These are phyloP conservation scores for Lachancea dasiensis DNA, from an alignment of 805 yeast genomes.

Conservation along the genomic window DNA sequence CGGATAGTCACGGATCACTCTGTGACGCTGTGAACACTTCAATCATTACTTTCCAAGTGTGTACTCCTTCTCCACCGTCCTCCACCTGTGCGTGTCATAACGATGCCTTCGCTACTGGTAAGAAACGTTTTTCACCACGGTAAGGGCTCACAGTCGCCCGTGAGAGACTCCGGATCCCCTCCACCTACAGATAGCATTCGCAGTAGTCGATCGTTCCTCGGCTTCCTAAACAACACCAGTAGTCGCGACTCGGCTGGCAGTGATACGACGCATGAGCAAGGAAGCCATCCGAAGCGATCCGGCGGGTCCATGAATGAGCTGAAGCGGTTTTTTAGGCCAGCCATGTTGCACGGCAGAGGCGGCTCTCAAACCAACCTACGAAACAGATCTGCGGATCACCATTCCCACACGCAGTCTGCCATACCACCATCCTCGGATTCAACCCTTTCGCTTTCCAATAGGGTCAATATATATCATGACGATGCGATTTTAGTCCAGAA, in stretches of 20 bases:
- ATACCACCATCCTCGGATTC: slow-evolving; percentile 34
- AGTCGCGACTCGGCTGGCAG: slow-evolving; percentile 30
- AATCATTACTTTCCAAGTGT: background rate
- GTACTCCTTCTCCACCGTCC: too few relatives aligned
- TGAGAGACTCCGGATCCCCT: background rate
- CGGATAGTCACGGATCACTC: too few relatives aligned
- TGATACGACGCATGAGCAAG: slow-evolving; percentile 9
- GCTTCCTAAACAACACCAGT: slow-evolving; percentile 28
- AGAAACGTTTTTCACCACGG: slow-evolving; percentile 27
- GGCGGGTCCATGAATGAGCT: slow-evolving; percentile 59
- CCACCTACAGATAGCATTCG: slow-evolving; percentile 3
- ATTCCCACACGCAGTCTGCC: slow-evolving; percentile 32
- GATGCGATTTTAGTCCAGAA: slow-evolving; percentile 51
- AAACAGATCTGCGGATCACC: slow-evolving; percentile 19
- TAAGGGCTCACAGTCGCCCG: slow-evolving; percentile 3
- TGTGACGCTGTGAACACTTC: background rate
- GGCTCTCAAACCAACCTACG: slow-evolving; percentile 15
- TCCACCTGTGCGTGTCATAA: too few relatives aligned
- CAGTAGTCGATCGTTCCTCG: slow-evolving; percentile 26
- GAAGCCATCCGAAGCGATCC: slow-evolving; percentile 5
- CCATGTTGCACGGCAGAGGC: slow-evolving; percentile 19
- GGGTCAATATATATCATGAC: slow-evolving; percentile 39
- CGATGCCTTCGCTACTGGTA: slow-evolving; percentile 28
- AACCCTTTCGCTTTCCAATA: slow-evolving; percentile 30
- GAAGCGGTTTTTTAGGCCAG: slow-evolving; percentile 65